A percentile compares a stretch with the other conserved stretches of the same genome.
Conservation (phyloP, 2,329 filamentous ascomycete genomes). For the Myotisia sp. region DNA sequence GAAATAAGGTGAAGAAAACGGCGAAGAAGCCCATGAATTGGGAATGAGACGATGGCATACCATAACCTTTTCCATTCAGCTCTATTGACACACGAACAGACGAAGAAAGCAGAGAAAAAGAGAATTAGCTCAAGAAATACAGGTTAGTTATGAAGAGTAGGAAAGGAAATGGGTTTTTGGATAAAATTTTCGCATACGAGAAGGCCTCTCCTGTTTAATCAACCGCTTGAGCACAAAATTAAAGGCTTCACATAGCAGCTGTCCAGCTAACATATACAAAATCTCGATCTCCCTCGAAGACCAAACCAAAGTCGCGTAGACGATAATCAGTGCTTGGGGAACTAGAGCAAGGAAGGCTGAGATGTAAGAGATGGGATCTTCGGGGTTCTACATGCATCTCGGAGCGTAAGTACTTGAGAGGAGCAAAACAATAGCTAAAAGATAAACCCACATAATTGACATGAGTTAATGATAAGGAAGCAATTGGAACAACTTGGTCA, state of each 20-base stretch:
- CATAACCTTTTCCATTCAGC: slow-evolving; percentile 72
- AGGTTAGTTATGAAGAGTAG: background rate
- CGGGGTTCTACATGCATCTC: slow-evolving; percentile 51
- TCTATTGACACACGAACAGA: slow-evolving; percentile 1
- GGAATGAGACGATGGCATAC: slow-evolving; percentile 91
- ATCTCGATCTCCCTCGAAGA: slow-evolving; percentile 84
- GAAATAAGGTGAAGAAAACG: slow-evolving; percentile 67
- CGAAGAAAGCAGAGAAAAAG: background rate
- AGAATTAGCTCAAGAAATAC: too few relatives aligned
- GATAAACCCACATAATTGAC: slow-evolving; percentile 73
- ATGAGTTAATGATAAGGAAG: slow-evolving; percentile 86
- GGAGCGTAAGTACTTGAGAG: background rate
- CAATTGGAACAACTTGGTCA: slow-evolving; percentile 34
- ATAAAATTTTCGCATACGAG: slow-evolving; percentile 53
- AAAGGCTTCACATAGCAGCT: slow-evolving; percentile 77
- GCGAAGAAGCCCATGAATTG: slow-evolving; percentile 93
- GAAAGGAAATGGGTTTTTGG: background rate
- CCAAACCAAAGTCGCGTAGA: slow-evolving; percentile 82
- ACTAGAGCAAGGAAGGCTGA: slow-evolving; percentile 91
- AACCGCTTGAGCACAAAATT: slow-evolving; percentile 82
- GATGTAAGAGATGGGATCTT: slow-evolving; percentile 67
- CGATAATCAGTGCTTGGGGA: slow-evolving; percentile 77
- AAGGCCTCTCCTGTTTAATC: slow-evolving; percentile 82
- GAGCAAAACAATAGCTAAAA: background rate
- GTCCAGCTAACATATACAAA: slow-evolving; percentile 75